phyloP scores from a whole-genome alignment of 192 early-diverging fungal genomes.

The Mortierella hygrophila region DNA sequence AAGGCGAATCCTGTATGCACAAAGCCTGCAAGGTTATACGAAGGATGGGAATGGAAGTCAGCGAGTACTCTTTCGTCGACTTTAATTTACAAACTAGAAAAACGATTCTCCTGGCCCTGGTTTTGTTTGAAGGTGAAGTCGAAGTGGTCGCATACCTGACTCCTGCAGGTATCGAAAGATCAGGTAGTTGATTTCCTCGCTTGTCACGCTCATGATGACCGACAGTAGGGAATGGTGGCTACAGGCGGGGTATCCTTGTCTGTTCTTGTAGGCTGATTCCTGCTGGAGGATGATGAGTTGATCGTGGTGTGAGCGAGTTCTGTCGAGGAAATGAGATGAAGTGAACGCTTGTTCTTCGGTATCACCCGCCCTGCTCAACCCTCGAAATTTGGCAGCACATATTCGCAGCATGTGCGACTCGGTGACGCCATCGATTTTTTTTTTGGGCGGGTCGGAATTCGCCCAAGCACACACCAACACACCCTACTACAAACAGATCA shows the following conservation, averaged over 20 bases:
- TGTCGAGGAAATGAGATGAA: not conserved
- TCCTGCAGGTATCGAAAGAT: conserved; percentile 90
- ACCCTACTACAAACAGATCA: not conserved
- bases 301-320: not conserved
- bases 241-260: not conserved
- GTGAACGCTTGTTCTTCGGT: no score
- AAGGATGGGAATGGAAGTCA: not conserved
- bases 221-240: not conserved
- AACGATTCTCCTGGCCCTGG: not conserved
- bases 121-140: not conserved
- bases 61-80: no score
- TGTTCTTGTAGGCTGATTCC: not conserved
- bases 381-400: no score
- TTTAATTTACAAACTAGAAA: not conserved
- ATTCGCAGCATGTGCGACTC: not conserved
- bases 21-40: conserved; percentile 71
- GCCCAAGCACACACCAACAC: not conserved
- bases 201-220: conserved; percentile 75
- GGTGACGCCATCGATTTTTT: not conserved
- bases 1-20: conserved; percentile 89
- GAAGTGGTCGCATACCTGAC: conserved; percentile 67
- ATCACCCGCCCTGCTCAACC: no score
- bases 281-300: not conserved
- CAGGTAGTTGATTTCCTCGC: conserved; percentile 91
- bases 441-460: not conserved